Conservation (phyloP, 305 asterid species). For the Rubia peregrina region DNA sequence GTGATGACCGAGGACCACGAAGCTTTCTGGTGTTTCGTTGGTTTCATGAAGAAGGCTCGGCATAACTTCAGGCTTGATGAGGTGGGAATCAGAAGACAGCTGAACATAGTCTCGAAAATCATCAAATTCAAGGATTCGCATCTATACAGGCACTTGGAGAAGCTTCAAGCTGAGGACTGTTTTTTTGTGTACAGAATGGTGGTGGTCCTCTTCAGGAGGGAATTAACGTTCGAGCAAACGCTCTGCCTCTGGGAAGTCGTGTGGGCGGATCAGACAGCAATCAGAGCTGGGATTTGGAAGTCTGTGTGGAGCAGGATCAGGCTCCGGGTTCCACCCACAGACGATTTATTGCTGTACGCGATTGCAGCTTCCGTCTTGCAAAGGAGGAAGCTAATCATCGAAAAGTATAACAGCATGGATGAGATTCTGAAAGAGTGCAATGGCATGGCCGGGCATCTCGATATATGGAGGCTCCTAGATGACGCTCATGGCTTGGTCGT, state of each 20-base stretch:
- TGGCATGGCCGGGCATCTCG: conserved; percentile 63
- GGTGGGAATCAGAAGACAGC: conserved; percentile 61
- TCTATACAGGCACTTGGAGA: conserved; percentile 63
- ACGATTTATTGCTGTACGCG: conserved; percentile 33
- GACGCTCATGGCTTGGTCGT: conserved; percentile 78
- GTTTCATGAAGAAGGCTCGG: conserved; percentile 73
- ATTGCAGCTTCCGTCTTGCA: conserved; percentile 27
- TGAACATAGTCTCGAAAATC: conserved; percentile 50
- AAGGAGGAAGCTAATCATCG: conserved; percentile 27
- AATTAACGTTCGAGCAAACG: conserved; percentile 59
- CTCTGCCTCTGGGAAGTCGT: conserved; percentile 76
- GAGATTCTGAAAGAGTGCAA: conserved; percentile 54
- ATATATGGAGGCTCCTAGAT: conserved; percentile 64
- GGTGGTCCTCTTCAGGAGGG: conserved; percentile 64
- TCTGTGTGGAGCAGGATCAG: conserved; percentile 53
- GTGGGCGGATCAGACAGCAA: conserved; percentile 86
- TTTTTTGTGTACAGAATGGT: conserved; percentile 79
- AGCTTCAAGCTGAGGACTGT: conserved; percentile 70
- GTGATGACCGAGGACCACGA: conserved; percentile 63
- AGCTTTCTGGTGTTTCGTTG: conserved; percentile 84
- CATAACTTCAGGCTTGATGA: conserved; percentile 78
- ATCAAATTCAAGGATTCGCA: conserved; percentile 57
- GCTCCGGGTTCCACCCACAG: conserved; percentile 63
- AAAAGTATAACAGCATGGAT: conserved; percentile 30
- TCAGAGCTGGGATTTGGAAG: conserved; percentile 51